These are phyloP conservation scores for Erodium maritimum DNA, from an alignment of 345 rosid species.

Conservation along the genomic window DNA sequence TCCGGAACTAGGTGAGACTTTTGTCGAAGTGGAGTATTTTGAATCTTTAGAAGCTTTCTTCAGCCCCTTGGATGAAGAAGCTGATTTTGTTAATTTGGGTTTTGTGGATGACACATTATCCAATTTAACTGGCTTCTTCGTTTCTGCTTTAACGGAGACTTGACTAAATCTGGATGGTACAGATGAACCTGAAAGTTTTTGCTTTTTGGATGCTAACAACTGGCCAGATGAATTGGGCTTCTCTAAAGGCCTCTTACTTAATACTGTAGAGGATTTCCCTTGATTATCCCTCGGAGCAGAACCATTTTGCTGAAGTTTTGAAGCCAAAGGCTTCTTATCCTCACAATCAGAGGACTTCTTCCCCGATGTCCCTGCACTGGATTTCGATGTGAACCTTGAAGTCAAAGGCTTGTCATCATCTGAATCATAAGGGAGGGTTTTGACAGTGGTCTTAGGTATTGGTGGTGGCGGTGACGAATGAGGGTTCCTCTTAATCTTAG, in stretches of 20 bases:
- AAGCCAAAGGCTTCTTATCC: slow-evolving; percentile 45
- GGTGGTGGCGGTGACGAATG: slow-evolving; percentile 12
- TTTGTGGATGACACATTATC: slow-evolving; percentile 36
- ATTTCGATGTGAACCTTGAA: slow-evolving; percentile 28
- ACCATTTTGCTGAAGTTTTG: slow-evolving; percentile 60
- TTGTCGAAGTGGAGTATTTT: slow-evolving; percentile 54
- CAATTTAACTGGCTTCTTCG: slow-evolving; percentile 37
- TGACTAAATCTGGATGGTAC: slow-evolving; percentile 32
- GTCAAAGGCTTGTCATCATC: slow-evolving; percentile 72
- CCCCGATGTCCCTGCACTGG: slow-evolving; percentile 31
- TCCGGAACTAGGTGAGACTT: slow-evolving; percentile 56
- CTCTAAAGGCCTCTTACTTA: slow-evolving; percentile 71
- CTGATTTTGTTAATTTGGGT: too few relatives aligned
- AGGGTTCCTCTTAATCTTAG: slow-evolving; percentile 30
- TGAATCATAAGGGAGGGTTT: slow-evolving; percentile 36
- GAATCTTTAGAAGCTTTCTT: slow-evolving; percentile 36
- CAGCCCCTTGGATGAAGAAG: too few relatives aligned
- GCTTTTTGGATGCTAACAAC: slow-evolving; percentile 38
- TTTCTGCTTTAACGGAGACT: slow-evolving; percentile 36
- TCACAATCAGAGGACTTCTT: slow-evolving; percentile 22
- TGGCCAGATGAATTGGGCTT: slow-evolving; percentile 31
- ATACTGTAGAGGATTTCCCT: slow-evolving; percentile 20
- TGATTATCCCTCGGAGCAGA: slow-evolving; percentile 31
- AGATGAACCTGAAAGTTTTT: slow-evolving; percentile 42
- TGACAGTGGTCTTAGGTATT: slow-evolving; percentile 11